Base-by-base conservation (phyloP, 2,329 filamentous ascomycete genomes). In the Ceratocystis ficicola region DNA sequence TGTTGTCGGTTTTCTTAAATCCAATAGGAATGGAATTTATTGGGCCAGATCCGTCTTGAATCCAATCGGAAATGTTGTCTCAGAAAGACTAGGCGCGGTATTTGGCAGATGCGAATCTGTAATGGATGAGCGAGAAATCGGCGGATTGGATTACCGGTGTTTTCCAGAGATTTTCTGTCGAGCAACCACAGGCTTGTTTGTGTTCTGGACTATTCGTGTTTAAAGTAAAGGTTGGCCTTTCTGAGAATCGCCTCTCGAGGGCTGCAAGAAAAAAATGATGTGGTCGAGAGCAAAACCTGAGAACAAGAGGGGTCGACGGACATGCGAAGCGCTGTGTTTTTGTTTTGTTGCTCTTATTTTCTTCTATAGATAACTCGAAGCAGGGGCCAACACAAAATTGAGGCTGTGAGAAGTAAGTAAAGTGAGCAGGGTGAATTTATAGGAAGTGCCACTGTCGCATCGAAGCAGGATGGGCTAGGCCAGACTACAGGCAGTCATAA, bases 351-450 rank as follows among this genome's bases (percentile, higher is more conserved):
- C 10, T 32, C 17, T 57, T 57, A 32, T 32, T 20, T n/a, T 30
- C n/a, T 8, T 32, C 25, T 59, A 59, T 36, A 5, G 20, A 25
- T 52, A 52, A 10, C 25, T 15, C 55, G 28, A 59, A 32, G 55
- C 55, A 59, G 22, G 55, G 55, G 55, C 55, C 28, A 59, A 1
- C 55, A 3, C 55, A 32, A 36, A 5, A 59, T 59, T 59, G 55
- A 59, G 55, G 55, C 55, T 59, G 30, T 59, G 55, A n/a, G 15
- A 59, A 32, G 55, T 36, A 32, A 30, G 52, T 57, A 12, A 57
- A 36, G 55, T 59, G 28, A 59, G 55, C 55, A 59, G 3, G 5
- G 30, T 17, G 36, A 15, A 30, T 17, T 5, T 7, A 22, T 25
- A 8, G 32, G 22, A 12, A 57, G 10, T 6, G 20, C 15, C 20